These are phyloP conservation scores for Imleria badia DNA, from an alignment of 768 basidiomycete species.

Conservation along the genomic window DNA sequence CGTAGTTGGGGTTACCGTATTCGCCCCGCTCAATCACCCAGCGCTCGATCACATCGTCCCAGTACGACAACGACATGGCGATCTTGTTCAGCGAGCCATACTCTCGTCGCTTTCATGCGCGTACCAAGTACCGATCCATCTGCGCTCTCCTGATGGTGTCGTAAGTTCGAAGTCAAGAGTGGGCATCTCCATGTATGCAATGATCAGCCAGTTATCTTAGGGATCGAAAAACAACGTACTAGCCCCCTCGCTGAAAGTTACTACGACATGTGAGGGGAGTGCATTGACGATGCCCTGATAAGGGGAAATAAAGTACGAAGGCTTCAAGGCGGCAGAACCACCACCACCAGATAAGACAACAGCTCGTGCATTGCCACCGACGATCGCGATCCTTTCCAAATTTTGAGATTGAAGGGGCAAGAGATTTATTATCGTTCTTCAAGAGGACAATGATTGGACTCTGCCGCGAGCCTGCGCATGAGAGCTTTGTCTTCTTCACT, in stretches of 20 bases:
- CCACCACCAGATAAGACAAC: constrained; percentile 74
- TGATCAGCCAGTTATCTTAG: too few species aligned
- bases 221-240: constrained; percentile 37
- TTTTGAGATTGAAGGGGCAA: constrained; percentile 36
- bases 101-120: constrained; percentile 57
- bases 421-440: constrained; percentile 59
- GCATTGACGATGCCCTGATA: constrained; percentile 72
- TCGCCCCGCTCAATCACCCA: constrained; percentile 49
- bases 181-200: constrained; percentile 54
- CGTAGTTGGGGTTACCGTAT: too few species aligned
- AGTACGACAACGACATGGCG: constrained; percentile 68
- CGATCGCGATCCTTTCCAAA: constrained; percentile 69
- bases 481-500: constrained; percentile 59
- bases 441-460: constrained; percentile 75
- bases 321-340: constrained; percentile 67
- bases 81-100: constrained; percentile 60
- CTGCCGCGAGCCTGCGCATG: constrained; percentile 64
- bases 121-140: constrained; percentile 68
- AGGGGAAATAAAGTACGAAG: constrained; percentile 75
- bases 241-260: constrained; percentile 70
- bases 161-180: constrained; percentile 67
- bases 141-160: constrained; percentile 57
- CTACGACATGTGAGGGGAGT: constrained; percentile 47
- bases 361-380: constrained; percentile 66
- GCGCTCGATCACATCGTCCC: constrained; percentile 47